phyloP scores from a whole-genome alignment of 2,329 filamentous ascomycete genomes.

The Ophiostoma australiae region DNA sequence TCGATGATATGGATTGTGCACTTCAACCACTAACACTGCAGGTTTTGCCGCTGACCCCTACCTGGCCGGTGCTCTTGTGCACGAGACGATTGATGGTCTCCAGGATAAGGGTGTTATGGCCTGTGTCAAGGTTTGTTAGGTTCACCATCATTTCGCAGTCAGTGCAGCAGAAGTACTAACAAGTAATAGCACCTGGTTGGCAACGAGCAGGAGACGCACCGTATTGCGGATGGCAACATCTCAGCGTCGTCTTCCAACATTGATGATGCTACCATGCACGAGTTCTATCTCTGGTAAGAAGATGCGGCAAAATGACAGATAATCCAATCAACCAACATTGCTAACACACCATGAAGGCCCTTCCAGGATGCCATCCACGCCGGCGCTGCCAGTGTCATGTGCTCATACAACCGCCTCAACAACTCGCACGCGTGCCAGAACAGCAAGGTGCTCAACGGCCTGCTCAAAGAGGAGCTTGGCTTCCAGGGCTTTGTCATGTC shows the following conservation, averaged over 20 bases:
- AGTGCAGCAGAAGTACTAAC: no score
- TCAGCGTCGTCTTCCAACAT: conserved; percentile 40
- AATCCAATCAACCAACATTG: background rate
- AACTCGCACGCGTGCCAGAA: conserved; percentile 66
- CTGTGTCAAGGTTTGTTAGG: conserved; percentile 41
- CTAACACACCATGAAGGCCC: conserved; percentile 34
- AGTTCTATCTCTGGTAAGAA: conserved; percentile 45
- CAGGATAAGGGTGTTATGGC: conserved; percentile 65
- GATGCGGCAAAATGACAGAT: background rate
- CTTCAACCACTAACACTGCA: background rate
- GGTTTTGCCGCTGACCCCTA: conserved; percentile 53
- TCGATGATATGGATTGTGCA: background rate
- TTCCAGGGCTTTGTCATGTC: conserved; percentile 62
- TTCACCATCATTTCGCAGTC: background rate
- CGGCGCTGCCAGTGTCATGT: conserved; percentile 53
- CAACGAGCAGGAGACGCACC: conserved; percentile 45
- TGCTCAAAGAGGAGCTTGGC: conserved; percentile 56
- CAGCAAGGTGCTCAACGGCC: conserved; percentile 57
- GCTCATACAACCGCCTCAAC: conserved; percentile 64
- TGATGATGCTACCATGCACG: conserved; percentile 43
- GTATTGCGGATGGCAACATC: conserved; percentile 49
- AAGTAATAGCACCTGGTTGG: conserved; percentile 53
- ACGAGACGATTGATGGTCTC: conserved; percentile 60
- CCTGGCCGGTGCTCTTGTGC: conserved; percentile 45
- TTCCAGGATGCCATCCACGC: conserved; percentile 55